Conservation (phyloP, 805 yeast genomes). For the Saturnispora zaruensis region DNA sequence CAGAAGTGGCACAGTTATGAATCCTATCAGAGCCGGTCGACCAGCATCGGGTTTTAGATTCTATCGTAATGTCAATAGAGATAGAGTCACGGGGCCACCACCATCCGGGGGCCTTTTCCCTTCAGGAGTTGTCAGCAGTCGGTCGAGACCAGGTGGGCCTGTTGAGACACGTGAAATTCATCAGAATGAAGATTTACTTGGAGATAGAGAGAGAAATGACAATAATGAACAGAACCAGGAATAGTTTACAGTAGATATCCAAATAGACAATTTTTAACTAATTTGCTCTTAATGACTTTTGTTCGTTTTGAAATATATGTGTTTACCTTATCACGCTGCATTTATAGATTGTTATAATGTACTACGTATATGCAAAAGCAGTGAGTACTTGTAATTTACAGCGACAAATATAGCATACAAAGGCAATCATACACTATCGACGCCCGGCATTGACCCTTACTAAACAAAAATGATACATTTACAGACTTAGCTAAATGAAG, state of each 20-base stretch:
- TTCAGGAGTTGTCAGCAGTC: conserved; percentile 5
- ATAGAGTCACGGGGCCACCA: conserved; percentile 6
- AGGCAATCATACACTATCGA: no score
- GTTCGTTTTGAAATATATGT: not conserved
- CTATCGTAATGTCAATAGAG: conserved; percentile 5
- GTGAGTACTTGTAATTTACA: not conserved
- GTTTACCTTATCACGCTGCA: not conserved
- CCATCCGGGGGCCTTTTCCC: conserved; percentile 8
- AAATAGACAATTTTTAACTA: not conserved
- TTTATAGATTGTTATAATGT: not conserved
- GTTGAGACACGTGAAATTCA: conserved; percentile 4
- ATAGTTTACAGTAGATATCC: not conserved
- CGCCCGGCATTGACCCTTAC: no score
- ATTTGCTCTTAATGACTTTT: not conserved
- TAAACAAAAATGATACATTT: no score
- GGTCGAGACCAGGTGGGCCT: conserved; percentile 4
- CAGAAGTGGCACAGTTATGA: not conserved
- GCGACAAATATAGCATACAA: no score
- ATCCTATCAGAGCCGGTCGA: not conserved
- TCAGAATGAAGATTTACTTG: not conserved
- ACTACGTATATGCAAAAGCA: not conserved
- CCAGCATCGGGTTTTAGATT: conserved; percentile 7
- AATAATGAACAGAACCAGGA: not conserved
- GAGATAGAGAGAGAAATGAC: not conserved
- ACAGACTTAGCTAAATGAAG: no score